Evolutionary conservation across 108 stramenopile species (phyloP), one percentile per base, ranked within the genome.

Genomic region (Fistulifera pelliculosa): DNA sequence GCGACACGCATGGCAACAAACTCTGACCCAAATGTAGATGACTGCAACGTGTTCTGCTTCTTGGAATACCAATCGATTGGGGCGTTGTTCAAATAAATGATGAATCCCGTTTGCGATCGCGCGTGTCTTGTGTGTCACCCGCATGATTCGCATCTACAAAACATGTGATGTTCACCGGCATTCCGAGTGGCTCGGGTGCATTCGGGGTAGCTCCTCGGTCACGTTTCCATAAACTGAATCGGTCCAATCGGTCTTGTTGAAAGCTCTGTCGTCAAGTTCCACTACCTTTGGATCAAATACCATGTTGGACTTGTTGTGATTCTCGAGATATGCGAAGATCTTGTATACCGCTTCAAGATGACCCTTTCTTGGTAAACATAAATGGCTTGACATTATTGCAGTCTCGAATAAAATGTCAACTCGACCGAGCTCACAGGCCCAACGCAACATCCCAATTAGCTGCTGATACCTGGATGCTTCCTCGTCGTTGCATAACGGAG

Each of bases 331-430:
- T 0, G 47, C 69, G 41, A 67, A 74, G 8, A 81, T 66, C 35
- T 75, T 62, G 12, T 45, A 69, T 19, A 77, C 17, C 19, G 63
- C 40, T 14, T 71, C 49, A 27, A 77, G 39, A 49, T 82, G 80
- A 26, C 74, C 76, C 42, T 57, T 51, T 12, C 80, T 16, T 38
- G 80, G 80, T 0, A 69, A n/a, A 16, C 74, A 70, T 0, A 73
- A 47, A 49, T 75, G 68, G 0, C 52, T 60, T 6, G 68, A 58
- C 70, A 82, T 58, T 54, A 73, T 54, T 14, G 71, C 71, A 6
- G 69, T 71, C 42, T 77, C 74, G 21, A 41, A 21, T 8, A 53
- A 40, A 24, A 77, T 70, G 31, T 77, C 71, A 41, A 71, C 42
- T 2, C 64, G 12, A 22, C 71, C 76, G 8, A 73, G 23, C 42